Base-by-base conservation (phyloP, 2,329 filamentous ascomycete species). In the Cercospora brassicicola region DNA sequence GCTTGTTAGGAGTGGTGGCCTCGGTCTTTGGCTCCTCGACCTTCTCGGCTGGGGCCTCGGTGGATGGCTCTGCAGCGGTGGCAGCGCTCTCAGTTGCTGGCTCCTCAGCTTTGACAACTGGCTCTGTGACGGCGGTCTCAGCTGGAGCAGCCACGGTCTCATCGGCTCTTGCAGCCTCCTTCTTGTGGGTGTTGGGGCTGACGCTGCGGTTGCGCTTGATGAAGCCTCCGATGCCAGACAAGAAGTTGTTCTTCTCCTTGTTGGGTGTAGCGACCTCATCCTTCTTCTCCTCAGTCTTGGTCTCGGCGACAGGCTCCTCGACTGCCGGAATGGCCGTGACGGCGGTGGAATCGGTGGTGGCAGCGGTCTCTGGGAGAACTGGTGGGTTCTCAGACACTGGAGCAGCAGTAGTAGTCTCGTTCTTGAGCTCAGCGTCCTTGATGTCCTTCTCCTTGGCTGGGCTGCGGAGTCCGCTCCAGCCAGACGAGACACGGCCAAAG, bases 401-500 rank as follows among this genome's bases (percentile, higher is more conserved):
- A 75, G 84, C 83, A 67, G 85, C 82, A 81, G 86, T 83, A 59
- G 82, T 78, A 70, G 81, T 79, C 73, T 81, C 79, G 62, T 84
- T 81, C 74, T 84, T 80, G 72, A 87, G 84, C 77, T 91, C 89
- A 74, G 88, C 85, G 72, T 89, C 89, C 80, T 91, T 89, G 84
- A 93, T 92, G 85, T 83, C 81, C 86, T 94, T 94, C 87, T 85
- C 83, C 69, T 78, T 78, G 39, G 79, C 79, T 10, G 83, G 83
- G 77, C 81, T 82, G 78, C 81, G 82, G 66, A 84, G 77, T 78
- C 81, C 81, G 74, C 92, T 91, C 81, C 86, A 87, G 78, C 92
- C 89, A 63, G 73, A 74, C 45, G 69, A 69, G 64, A 78, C 70
- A 77, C 88, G 89, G 75, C 88, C 88, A 82, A 96, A 96, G 76